These are phyloP conservation scores for Ziziphus jujuba DNA, from an alignment of 306 rosid species.

Conservation along the genomic window DNA sequence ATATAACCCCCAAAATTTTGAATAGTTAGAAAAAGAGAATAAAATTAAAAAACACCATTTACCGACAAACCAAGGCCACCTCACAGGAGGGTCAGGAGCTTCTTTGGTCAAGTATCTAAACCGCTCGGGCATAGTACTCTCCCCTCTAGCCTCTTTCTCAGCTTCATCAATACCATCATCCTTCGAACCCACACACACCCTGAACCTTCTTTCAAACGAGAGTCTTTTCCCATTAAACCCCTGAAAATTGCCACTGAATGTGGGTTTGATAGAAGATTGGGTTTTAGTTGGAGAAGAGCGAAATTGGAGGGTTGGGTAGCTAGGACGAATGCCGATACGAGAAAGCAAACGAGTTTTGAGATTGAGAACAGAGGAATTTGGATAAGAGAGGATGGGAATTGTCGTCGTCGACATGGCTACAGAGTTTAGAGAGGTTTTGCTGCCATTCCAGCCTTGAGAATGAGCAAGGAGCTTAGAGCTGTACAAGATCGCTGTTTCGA, in stretches of 20 bases:
- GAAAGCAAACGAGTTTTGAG: conserved; percentile 25
- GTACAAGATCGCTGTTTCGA: conserved; percentile 8
- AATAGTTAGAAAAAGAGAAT: neutral
- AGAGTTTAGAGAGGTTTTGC: conserved; percentile 15
- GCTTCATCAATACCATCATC: conserved; percentile 42
- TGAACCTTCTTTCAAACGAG: conserved; percentile 30
- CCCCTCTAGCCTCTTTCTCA: conserved; percentile 53
- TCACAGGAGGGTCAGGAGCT: conserved; percentile 66
- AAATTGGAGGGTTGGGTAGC: conserved; percentile 19
- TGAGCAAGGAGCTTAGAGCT: neutral
- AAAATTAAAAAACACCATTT: conserved; percentile 1
- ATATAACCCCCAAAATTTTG: neutral
- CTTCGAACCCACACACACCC: conserved; percentile 26
- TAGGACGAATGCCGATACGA: conserved; percentile 14
- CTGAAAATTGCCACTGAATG: conserved; percentile 16
- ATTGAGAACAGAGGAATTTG: conserved; percentile 40
- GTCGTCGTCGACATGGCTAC: conserved; percentile 55
- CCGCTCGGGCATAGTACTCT: conserved; percentile 78
- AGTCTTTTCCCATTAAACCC: conserved; percentile 34
- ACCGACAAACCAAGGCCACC: conserved; percentile 92
- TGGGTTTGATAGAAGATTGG: conserved; percentile 25
- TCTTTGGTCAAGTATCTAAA: conserved; percentile 66
- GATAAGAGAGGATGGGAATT: conserved; percentile 38
- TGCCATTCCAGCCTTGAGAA: conserved; percentile 21
- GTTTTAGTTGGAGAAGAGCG: conserved; percentile 26